Base-by-base conservation (phyloP, 73 alveolate genomes). In the Tetrahymena malaccensis region DNA sequence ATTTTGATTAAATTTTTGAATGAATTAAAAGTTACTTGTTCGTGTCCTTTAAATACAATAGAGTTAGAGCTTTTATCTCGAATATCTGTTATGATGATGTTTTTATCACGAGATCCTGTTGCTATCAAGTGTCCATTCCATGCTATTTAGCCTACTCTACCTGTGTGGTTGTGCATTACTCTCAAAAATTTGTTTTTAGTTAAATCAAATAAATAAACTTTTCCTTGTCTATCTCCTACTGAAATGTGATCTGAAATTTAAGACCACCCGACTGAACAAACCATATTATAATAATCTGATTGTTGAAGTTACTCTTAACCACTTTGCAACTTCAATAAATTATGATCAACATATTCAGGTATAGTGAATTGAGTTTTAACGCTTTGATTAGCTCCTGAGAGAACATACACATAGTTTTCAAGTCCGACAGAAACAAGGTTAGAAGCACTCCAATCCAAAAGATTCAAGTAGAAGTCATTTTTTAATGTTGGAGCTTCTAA, bases 141-240 rank as follows among this genome's bases (percentile, higher is more conserved):
- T n/a, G 99, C 98, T 9, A 98, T 96, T 21, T 99, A 97, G 8
- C 99, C 99, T 16, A 99, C 98, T 94, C 99, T 94, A 6, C 98
- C 97, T 43, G 95, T 70, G 96, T 99, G 99, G 21, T 99, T 98
- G 43, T 96, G 93, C 96, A 97, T 95, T 11, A 96, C 95, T 70
- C 98, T 93, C 34, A 98, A 43, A 58, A 96, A 93, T 94, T 96
- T 97, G 27, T 95, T 94, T 95, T 96, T 96, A 37, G 94, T 84
- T 19, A 97, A 85, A 94, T 98, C 99, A 96, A 96, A 98, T 43
- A 98, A 94, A 94, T 96, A 97, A 31, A 97, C 97, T 55, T 50
- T 89, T 43, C 99, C 99, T 55, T 83, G 43, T 31, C 97, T 96
- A 70, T 97, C 97, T 0, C 99, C 99, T 11, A 98, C 98, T 55